phyloP scores from a whole-genome alignment of 2,329 filamentous ascomycete species.

The Ophiocordyceps polyrhachis-furcata region DNA sequence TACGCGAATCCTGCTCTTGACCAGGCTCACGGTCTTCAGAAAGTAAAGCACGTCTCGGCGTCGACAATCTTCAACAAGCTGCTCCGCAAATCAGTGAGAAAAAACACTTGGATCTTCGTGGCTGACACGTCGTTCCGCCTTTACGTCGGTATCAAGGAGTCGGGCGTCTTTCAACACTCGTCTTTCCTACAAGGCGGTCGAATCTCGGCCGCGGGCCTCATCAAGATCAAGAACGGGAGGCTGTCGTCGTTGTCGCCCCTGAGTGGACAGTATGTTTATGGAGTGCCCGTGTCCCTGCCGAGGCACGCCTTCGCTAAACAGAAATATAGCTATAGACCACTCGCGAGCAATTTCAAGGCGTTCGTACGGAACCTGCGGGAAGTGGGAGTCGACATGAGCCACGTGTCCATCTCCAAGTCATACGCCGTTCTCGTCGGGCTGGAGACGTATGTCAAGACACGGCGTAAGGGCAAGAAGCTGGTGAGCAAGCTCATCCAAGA shows the following conservation, averaged over 20 bases:
- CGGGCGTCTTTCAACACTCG: slow-evolving; percentile 77
- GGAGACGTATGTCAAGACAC: slow-evolving; percentile 58
- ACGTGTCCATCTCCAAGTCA: slow-evolving; percentile 59
- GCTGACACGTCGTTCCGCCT: slow-evolving; percentile 70
- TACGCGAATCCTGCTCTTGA: slow-evolving; percentile 48
- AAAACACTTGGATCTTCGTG: slow-evolving; percentile 89
- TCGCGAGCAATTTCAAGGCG: slow-evolving; percentile 62
- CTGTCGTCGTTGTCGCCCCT: slow-evolving; percentile 53
- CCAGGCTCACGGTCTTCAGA: slow-evolving; percentile 34
- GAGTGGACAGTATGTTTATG: slow-evolving; percentile 38
- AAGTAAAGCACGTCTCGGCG: slow-evolving; percentile 45
- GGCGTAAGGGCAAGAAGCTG: slow-evolving; percentile 40
- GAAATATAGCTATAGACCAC: slow-evolving; percentile 45
- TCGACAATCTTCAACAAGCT: slow-evolving; percentile 62
- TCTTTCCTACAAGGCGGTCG: slow-evolving; percentile 73
- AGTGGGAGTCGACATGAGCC: slow-evolving; percentile 59
- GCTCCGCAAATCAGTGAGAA: slow-evolving; percentile 58
- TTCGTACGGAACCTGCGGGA: slow-evolving; percentile 59
- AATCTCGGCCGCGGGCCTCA: slow-evolving; percentile 65
- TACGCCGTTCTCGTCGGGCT: slow-evolving; percentile 71
- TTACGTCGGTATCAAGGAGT: slow-evolving; percentile 80
- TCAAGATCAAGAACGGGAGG: slow-evolving; percentile 68
- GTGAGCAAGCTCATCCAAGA: slow-evolving; percentile 29
- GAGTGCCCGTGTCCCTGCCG: too few relatives aligned
- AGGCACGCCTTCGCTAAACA: too few relatives aligned